Base-by-base conservation (phyloP, 257 asterid genomes). In the Solanum sejunctum region DNA sequence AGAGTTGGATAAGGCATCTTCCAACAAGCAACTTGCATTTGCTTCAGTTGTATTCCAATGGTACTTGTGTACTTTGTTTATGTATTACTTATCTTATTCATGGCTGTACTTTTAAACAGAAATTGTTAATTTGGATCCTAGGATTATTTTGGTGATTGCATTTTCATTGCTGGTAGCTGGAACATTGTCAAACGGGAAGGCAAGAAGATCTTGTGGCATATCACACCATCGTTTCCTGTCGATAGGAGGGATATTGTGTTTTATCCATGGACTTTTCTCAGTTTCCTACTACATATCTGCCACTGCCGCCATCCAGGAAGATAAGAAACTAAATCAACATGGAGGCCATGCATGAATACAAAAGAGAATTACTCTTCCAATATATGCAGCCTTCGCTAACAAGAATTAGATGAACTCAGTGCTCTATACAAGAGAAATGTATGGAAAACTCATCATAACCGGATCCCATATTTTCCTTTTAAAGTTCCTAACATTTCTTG, bases 21-120 rank as follows among this genome's bases (percentile, higher is more conserved):
- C 89, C 16, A 93, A 91, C 92, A 93, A 90, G 88, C 97, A 93
- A 81, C 93, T 94, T 0, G 98, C 98, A 0, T 67, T 92, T 8
- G 97, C 93, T 89, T 93, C 98, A 78, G 93, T 92, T 47, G 75
- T 96, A 84, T 58, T 93, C 63, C 85, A 92, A 88, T 96, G 99
- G 99, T 94, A 28, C 32, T 28, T 28, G 32, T 28, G 32, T 28
- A 28, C 32, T 28, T 28, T 51, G 17, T 77, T 26, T 16, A 16
- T 77, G 12, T 15, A 16, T 51, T 49, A 51, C 77, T 67, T 17
- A 69, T 72, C 20, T 78, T 15, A 51, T 77, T 4, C 10, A 13
- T 21, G 72, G 56, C 7, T 81, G 58, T 57, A 39, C 26, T 21
- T n/a, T 47, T 16, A 36, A 16, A 26, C 18, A 9, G 5, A 64